These are phyloP conservation scores for Apiotrichum gamsii DNA, from an alignment of 1,284 basidiomycete genomes.

Conservation along the genomic window DNA sequence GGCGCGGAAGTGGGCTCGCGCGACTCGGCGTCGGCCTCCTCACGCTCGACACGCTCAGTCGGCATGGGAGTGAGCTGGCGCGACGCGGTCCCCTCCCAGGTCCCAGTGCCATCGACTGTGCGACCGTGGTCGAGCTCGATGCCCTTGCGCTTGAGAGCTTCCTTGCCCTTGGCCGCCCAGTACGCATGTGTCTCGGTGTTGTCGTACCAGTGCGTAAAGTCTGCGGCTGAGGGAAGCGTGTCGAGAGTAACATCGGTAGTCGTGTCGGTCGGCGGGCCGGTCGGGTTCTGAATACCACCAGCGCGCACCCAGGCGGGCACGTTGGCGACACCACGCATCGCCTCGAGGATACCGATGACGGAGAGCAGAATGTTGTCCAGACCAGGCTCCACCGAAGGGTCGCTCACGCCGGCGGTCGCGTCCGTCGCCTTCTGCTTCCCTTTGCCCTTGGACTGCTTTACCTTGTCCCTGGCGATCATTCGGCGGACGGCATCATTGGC, in stretches of 20 bases:
- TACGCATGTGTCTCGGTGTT: constrained; percentile 1
- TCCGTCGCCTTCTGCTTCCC: background rate
- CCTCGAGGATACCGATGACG: constrained; percentile 44
- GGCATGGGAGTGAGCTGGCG: too few species aligned
- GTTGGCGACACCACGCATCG: constrained; percentile 28
- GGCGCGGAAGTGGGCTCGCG: too few species aligned
- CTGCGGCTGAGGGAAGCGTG: constrained; percentile 27
- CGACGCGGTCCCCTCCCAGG: too few species aligned
- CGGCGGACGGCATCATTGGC: background rate
- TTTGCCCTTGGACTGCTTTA: background rate
- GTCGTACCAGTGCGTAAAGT: constrained; percentile 34
- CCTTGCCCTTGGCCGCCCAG: constrained; percentile 31
- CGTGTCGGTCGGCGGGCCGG: background rate
- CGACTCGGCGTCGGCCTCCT: too few species aligned
- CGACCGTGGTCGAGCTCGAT: constrained; percentile 31
- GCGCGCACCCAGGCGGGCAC: constrained; percentile 42
- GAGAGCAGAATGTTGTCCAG: constrained; percentile 39
- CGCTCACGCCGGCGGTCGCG: background rate
- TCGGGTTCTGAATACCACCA: constrained; percentile 27
- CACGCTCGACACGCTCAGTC: too few species aligned
- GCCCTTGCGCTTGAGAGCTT: constrained; percentile 26
- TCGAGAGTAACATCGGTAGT: constrained; percentile 14
- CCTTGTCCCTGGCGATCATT: background rate
- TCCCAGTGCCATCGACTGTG: too few species aligned
- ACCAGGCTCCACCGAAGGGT: constrained; percentile 4